phyloP scores from a whole-genome alignment of 306 rosid species.

The Dalbergia oliveri region DNA sequence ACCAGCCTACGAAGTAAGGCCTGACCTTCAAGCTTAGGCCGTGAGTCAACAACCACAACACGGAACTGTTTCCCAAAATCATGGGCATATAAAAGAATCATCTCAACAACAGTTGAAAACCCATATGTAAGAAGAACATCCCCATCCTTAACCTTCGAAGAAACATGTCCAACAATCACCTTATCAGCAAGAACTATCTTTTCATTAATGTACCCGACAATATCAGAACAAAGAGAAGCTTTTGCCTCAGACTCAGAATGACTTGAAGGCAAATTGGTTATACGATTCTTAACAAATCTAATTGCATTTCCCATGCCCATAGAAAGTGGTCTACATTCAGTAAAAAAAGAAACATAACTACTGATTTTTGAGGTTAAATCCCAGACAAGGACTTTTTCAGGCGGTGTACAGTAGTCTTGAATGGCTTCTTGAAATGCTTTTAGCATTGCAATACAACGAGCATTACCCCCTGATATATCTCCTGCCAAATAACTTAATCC shows the following conservation, averaged over 20 bases:
- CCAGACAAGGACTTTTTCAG: slow-evolving; percentile 56
- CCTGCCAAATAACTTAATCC: slow-evolving; percentile 71
- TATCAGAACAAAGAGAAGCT: slow-evolving; percentile 61
- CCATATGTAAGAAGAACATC: slow-evolving; percentile 77
- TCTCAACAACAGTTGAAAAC: slow-evolving; percentile 68
- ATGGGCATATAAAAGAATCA: slow-evolving; percentile 65
- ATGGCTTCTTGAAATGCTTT: slow-evolving; percentile 70
- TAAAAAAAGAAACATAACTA: slow-evolving; percentile 68
- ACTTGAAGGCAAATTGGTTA: slow-evolving; percentile 57
- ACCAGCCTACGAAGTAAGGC: slow-evolving; percentile 64
- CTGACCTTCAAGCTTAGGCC: slow-evolving; percentile 79
- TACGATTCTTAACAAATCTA: slow-evolving; percentile 61
- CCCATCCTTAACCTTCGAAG: slow-evolving; percentile 66
- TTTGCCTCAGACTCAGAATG: slow-evolving; percentile 69
- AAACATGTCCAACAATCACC: slow-evolving; percentile 72
- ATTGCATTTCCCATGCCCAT: slow-evolving; percentile 80
- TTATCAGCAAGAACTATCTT: slow-evolving; percentile 72
- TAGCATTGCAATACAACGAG: slow-evolving; percentile 77
- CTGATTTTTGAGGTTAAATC: slow-evolving; percentile 71
- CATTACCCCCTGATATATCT: slow-evolving; percentile 72
- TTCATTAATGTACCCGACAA: slow-evolving; percentile 63
- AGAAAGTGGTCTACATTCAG: slow-evolving; percentile 75
- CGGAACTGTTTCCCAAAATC: slow-evolving; percentile 67
- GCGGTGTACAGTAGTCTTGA: slow-evolving; percentile 67
- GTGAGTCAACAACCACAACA: slow-evolving; percentile 75